phyloP scores from a whole-genome alignment of 495 filamentous ascomycete species.

The Glarea lozoyensis region DNA sequence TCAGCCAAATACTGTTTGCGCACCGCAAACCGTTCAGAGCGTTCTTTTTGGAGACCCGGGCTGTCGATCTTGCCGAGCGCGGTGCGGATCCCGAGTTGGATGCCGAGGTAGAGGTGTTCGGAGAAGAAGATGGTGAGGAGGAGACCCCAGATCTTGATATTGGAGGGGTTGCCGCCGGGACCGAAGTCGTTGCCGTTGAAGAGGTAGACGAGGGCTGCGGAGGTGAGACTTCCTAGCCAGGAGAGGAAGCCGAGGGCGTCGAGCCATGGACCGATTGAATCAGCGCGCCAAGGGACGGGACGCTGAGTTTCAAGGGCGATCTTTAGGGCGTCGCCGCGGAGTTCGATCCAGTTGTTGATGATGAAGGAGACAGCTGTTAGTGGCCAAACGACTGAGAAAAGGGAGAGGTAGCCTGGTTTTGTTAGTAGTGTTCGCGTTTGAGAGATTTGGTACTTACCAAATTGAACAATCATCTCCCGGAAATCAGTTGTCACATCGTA shows the following conservation, averaged over 20 bases:
- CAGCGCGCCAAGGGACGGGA: slow-evolving; percentile 76
- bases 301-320: slow-evolving; percentile 86
- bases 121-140: slow-evolving; percentile 77
- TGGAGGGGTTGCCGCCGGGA: slow-evolving; percentile 40
- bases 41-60: slow-evolving; percentile 74
- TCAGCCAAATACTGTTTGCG: slow-evolving; percentile 41
- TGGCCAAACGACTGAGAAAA: slow-evolving; percentile 92
- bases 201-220: slow-evolving; percentile 76
- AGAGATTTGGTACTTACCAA: slow-evolving; percentile 24
- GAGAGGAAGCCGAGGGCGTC: slow-evolving; percentile 77
- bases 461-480: slow-evolving; percentile 92
- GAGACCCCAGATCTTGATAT: slow-evolving; percentile 72
- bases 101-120: slow-evolving; percentile 76
- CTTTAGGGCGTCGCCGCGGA: slow-evolving; percentile 88
- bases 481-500: slow-evolving; percentile 88
- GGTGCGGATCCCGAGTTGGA: slow-evolving; percentile 58
- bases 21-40: slow-evolving; percentile 61
- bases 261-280: slow-evolving; percentile 94
- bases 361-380: slow-evolving; percentile 82
- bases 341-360: slow-evolving; percentile 93
- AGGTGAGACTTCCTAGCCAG: slow-evolving; percentile 85
- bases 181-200: slow-evolving; percentile 55
- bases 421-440: slow-evolving; percentile 3
- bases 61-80: slow-evolving; percentile 74
- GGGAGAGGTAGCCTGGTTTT: slow-evolving; percentile 68